Base-by-base conservation (phyloP, 768 basidiomycete species). In the Cystobasidiopsis lactophilus region DNA sequence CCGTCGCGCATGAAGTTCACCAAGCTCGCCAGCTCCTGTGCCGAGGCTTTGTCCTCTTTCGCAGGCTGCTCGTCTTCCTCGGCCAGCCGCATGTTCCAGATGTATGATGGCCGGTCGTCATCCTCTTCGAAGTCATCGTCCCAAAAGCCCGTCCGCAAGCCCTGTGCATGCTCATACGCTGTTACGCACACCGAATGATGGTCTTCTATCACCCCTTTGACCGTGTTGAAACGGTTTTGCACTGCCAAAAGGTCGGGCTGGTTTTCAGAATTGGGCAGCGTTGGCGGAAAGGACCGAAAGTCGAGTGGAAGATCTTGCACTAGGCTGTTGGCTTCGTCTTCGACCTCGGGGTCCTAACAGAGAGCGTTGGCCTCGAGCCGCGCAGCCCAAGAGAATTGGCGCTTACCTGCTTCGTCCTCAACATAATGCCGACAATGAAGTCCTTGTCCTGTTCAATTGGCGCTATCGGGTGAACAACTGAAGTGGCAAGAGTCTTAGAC, bases 381-480 rank as follows among this genome's bases (percentile, higher is more conserved):
- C 19, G n/a, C 18, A 38, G 27, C 40, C 52, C 16, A 21, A 9
- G 14, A 23, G 16, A 27, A n/a, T 7, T n/a, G 11, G 23, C 5
- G 41, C 54, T 2, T 11, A 52, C 55, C 51, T 56, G 55, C 41
- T 52, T 56, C 2, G 55, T 56, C 10, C 55, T 40, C 27, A 56
- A 27, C 11, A 56, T 43, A 16, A 52, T 48, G 27, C 51, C 51
- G 14, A 56, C 55, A 13, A 56, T 40, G 38, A 52, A 52, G 27
- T 56, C 55, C 37, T 44, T 44, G 27, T 52, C 51, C 30, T 37
- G 51, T 11, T 56, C 55, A 5, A 56, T 43, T n/a, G 14, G 27
- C 27, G 27, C 31, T 11, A 24, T 52, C 23, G 55, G 55, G 46
- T 52, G 55, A 7, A 56, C 44, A 30, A 56, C 39, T 16, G 41